These are phyloP conservation scores for Trametes versicolor DNA, from an alignment of 1,284 basidiomycete genomes.

Conservation along the genomic window DNA sequence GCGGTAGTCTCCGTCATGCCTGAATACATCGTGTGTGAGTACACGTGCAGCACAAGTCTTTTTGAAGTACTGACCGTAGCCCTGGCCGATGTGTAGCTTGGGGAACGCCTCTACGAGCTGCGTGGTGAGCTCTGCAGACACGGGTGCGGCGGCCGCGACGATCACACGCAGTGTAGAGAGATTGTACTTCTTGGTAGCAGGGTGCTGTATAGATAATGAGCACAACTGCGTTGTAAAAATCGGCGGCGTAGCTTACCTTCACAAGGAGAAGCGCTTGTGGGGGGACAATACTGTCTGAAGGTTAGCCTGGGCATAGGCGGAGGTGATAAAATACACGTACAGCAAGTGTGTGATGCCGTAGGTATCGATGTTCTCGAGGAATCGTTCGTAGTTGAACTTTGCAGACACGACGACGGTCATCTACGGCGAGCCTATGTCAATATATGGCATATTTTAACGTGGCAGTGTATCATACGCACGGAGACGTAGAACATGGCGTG, in stretches of 20 bases:
- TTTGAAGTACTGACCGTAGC: constrained; percentile 56
- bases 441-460: no score
- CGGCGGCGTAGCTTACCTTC: constrained; percentile 55
- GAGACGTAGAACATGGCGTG: constrained; percentile 18
- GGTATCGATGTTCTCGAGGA: constrained; percentile 72
- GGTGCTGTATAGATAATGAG: constrained; percentile 55
- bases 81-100: constrained; percentile 69
- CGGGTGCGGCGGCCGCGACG: constrained; percentile 77
- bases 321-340: constrained; percentile 47
- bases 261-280: constrained; percentile 59
- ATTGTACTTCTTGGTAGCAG: constrained; percentile 73
- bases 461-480: constrained; percentile 2
- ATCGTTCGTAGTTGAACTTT: constrained; percentile 72
- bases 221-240: background rate
- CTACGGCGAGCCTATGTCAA: constrained; percentile 9
- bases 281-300: constrained; percentile 29
- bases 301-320: background rate
- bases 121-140: constrained; percentile 71
- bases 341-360: constrained; percentile 72
- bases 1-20: constrained; percentile 60
- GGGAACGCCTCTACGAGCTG: constrained; percentile 68
- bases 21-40: background rate
- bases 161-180: constrained; percentile 66
- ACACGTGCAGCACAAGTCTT: background rate
- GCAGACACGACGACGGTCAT: constrained; percentile 67